A percentile compares a stretch with the other conserved stretches of the same genome.
These are phyloP conservation scores for Vararia minispora DNA, from an alignment of 768 basidiomycete genomes.

Conservation along the genomic window DNA sequence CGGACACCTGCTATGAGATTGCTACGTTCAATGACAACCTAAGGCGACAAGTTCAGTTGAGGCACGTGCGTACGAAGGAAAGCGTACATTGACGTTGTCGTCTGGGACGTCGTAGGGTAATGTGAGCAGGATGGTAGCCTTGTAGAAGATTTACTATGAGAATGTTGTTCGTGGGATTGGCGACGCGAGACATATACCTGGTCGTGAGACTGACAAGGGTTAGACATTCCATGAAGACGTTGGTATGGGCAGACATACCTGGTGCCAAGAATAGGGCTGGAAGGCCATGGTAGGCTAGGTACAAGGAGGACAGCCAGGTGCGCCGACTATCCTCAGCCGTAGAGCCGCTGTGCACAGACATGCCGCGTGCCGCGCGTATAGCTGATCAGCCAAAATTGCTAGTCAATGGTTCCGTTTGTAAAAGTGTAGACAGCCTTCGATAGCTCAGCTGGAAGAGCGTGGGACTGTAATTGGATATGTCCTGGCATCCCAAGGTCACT, in stretches of 20 bases:
- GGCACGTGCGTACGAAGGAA: conserved; percentile 1
- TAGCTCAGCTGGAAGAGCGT: too few relatives aligned
- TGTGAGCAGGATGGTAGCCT: conserved; percentile 71
- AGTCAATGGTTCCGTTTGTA: too few relatives aligned
- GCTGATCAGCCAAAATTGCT: too few relatives aligned
- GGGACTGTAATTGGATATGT: too few relatives aligned
- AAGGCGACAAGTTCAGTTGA: conserved; percentile 5
- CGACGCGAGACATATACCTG: conserved; percentile 38
- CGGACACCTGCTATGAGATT: conserved; percentile 65
- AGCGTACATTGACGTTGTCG: conserved; percentile 57
- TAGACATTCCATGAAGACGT: conserved; percentile 1
- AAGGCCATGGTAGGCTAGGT: too few relatives aligned
- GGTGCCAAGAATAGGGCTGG: conserved; percentile 73
- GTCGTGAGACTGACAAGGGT: conserved; percentile 60
- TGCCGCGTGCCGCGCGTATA: too few relatives aligned
- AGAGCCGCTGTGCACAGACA: too few relatives aligned
- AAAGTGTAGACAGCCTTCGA: too few relatives aligned
- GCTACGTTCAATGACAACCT: conserved; percentile 68
- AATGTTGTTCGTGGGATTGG: conserved; percentile 11
- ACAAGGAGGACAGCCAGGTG: too few relatives aligned
- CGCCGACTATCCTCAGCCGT: too few relatives aligned
- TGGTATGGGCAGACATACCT: conserved; percentile 35
- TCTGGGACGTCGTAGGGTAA: conserved; percentile 62
- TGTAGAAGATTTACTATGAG: conserved; percentile 11
- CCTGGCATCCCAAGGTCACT: too few relatives aligned